Conservation (phyloP, 2,329 filamentous ascomycete species). For the Hypoxylon rubiginosum region DNA sequence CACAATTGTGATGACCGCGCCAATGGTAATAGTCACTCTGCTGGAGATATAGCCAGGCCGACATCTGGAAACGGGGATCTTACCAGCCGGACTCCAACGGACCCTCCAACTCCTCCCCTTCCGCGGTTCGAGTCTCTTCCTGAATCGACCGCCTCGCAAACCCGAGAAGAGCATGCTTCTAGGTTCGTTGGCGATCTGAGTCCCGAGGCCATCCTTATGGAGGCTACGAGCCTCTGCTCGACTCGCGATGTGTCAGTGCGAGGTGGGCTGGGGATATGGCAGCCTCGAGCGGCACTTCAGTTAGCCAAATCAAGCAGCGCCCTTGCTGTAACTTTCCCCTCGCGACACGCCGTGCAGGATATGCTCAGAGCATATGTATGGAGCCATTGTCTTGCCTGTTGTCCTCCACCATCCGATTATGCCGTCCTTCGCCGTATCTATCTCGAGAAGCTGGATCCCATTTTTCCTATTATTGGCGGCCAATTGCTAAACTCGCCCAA, state of each 20-base stretch:
- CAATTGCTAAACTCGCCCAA: conserved; percentile 44
- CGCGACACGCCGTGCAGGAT: conserved; percentile 47
- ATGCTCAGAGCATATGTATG: conserved; percentile 58
- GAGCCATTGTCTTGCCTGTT: conserved; percentile 61
- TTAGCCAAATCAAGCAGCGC: conserved; percentile 46
- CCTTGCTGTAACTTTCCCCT: conserved; percentile 50
- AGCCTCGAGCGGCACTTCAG: conserved; percentile 51
- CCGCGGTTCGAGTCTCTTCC: conserved; percentile 31
- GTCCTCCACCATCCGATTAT: conserved; percentile 64
- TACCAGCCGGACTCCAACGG: conserved; percentile 4
- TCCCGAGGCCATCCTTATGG: conserved; percentile 71
- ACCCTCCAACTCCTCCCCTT: conserved; percentile 41
- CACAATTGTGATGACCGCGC: conserved; percentile 35
- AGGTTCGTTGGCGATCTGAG: conserved; percentile 72
- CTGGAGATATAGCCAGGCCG: neutral
- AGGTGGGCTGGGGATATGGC: conserved; percentile 70
- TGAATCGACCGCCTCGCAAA: conserved; percentile 35
- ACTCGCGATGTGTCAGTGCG: conserved; percentile 59
- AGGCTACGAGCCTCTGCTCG: conserved; percentile 61
- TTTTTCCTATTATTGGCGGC: conserved; percentile 66
- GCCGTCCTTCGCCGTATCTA: conserved; percentile 61
- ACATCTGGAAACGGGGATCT: conserved; percentile 5
- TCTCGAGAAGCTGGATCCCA: conserved; percentile 66
- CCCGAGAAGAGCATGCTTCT: conserved; percentile 51
- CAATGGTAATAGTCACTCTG: conserved; percentile 1